Evolutionary conservation across 2,329 filamentous ascomycete genomes (phyloP).

Genomic region (Fusarium chlamydosporum): DNA sequence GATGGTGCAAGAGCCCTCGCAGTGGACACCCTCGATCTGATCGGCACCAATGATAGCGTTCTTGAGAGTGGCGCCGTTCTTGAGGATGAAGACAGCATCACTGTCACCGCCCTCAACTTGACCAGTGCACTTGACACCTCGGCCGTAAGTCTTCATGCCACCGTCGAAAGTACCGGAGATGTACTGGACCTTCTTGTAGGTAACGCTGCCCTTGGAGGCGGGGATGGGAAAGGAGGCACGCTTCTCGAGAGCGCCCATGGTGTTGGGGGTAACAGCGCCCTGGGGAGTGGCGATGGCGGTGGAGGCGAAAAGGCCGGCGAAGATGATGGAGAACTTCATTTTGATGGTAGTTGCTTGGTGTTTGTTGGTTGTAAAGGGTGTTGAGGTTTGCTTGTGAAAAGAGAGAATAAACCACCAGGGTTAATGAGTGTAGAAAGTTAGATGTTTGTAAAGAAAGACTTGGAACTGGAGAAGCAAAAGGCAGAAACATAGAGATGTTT

Average conservation of each 20-base stretch:
- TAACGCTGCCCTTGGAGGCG: constrained; percentile 48
- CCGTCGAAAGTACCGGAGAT: constrained; percentile 41
- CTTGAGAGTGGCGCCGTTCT: constrained; percentile 46
- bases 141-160: constrained; percentile 47
- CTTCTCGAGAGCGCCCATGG: constrained; percentile 47
- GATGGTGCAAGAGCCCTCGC: constrained; percentile 45
- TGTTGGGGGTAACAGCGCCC: constrained; percentile 47
- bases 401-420: constrained; percentile 48
- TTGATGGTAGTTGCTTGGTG: constrained; percentile 20
- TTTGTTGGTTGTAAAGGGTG: not conserved
- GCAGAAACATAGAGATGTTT: not conserved
- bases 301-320: constrained; percentile 45
- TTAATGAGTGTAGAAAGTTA: constrained; percentile 38
- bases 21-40: constrained; percentile 46
- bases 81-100: constrained; percentile 45
- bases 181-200: constrained; percentile 40
- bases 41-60: constrained; percentile 45
- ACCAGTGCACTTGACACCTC: constrained; percentile 44
- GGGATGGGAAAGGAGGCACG: constrained; percentile 47
- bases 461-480: constrained; percentile 11
- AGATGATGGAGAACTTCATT: constrained; percentile 48
- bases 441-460: constrained; percentile 28
- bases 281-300: constrained; percentile 42
- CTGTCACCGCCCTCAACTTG: constrained; percentile 37
- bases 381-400: constrained; percentile 24